Conservation (phyloP, 2,329 filamentous ascomycete genomes). For the Pseudogymnoascus sp. region DNA sequence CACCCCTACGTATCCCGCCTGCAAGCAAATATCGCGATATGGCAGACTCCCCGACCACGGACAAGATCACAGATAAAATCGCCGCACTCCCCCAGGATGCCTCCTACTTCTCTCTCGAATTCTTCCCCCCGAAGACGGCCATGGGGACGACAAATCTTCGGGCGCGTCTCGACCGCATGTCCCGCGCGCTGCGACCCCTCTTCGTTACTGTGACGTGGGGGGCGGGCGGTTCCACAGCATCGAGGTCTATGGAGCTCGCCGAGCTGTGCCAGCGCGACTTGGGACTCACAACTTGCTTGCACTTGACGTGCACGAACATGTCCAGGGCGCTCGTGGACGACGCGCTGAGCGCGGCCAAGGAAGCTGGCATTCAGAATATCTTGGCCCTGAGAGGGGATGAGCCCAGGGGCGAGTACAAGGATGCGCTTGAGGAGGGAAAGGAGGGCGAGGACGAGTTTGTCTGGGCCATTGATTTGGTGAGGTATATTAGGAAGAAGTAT, state of each 20-base stretch:
- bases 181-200: conserved; percentile 77
- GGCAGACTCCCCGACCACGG: conserved; percentile 28
- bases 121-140: conserved; percentile 95
- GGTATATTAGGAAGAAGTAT: conserved; percentile 76
- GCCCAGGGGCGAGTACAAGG: conserved; percentile 80
- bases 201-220: conserved; percentile 99
- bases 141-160: conserved; percentile 95
- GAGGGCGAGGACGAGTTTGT: conserved; percentile 67
- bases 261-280: conserved; percentile 91
- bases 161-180: conserved; percentile 90
- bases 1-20: not conserved
- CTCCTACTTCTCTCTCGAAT: conserved; percentile 93
- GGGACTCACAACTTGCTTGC: conserved; percentile 86
- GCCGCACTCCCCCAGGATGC: conserved; percentile 74
- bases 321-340: conserved; percentile 77
- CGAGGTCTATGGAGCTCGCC: conserved; percentile 86
- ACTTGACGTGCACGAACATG: conserved; percentile 98
- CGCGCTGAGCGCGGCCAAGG: conserved; percentile 83
- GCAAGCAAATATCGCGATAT: not conserved
- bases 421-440: conserved; percentile 49
- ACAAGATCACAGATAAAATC: conserved; percentile 93
- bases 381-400: conserved; percentile 87
- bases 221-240: conserved; percentile 83
- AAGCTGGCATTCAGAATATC: conserved; percentile 85
- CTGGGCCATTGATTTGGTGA: conserved; percentile 82